Evolutionary conservation across 257 asterid genomes (phyloP).

Genomic region (Sherardia arvensis): DNA sequence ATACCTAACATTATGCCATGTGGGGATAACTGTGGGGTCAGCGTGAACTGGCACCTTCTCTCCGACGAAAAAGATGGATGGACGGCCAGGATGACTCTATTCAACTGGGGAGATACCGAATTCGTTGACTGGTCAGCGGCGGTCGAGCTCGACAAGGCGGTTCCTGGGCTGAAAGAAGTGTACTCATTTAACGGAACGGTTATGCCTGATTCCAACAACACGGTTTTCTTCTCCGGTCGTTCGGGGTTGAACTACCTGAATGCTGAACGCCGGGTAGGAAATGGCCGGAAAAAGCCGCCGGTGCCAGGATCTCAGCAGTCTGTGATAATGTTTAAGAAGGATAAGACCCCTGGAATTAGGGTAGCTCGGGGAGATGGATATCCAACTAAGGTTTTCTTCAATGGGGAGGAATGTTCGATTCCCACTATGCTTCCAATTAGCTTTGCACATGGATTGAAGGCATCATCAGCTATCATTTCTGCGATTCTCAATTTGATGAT

Average conservation of each 20-base stretch:
- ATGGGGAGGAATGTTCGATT: constrained; percentile 68
- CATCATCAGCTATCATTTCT: constrained; percentile 17
- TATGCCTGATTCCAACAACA: constrained; percentile 26
- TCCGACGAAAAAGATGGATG: constrained; percentile 45
- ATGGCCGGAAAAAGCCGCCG: constrained; percentile 50
- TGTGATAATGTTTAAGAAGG: constrained; percentile 54
- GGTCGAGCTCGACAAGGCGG: constrained; percentile 38
- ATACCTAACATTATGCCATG: constrained; percentile 60
- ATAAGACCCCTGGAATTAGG: constrained; percentile 33
- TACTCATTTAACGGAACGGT: constrained; percentile 48
- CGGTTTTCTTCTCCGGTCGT: constrained; percentile 42
- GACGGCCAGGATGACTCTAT: constrained; percentile 59
- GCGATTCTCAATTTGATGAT: constrained; percentile 21
- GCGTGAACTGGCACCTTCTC: constrained; percentile 64
- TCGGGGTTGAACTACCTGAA: constrained; percentile 38
- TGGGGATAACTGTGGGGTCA: constrained; percentile 59
- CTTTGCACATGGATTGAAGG: constrained; percentile 6
- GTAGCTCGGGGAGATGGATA: constrained; percentile 53
- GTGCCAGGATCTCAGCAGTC: constrained; percentile 51
- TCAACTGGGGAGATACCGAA: constrained; percentile 50
- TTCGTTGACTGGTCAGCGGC: constrained; percentile 53
- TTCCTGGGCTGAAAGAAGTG: constrained; percentile 42
- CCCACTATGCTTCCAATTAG: constrained; percentile 47
- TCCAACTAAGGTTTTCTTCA: constrained; percentile 64
- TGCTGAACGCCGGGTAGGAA: constrained; percentile 33